Evolutionary conservation across 805 yeast species (phyloP), one percentile per base, ranked within the genome.

Genomic region (Limtongia smithiae): DNA sequence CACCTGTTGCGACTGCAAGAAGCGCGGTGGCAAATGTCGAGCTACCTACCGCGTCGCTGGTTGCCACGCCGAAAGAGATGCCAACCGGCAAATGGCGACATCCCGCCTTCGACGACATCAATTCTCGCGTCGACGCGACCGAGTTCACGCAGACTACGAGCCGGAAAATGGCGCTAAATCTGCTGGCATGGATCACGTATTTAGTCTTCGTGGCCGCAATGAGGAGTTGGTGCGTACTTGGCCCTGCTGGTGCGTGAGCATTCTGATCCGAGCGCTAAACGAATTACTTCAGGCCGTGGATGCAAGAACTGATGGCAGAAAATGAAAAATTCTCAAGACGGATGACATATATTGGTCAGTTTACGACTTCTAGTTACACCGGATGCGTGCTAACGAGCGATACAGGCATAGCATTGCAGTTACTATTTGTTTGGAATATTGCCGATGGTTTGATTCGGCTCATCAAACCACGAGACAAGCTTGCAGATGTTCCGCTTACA

Each of bases 1-100:
- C 43, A 7, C 14, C 18, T 4, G 15, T 37, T 8, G 18, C 41
- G 7, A n/a, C 22, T 9, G 33, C 32, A 9, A 8, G 32, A 27
- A 33, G 17, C 22, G 21, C 34, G 35, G n/a, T 22, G 31, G 8
- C 43, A 3, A 12, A 7, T 21, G 22, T 32, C 14, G 44, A 36
- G 9, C 25, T 25, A 14, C 50, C 50, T 4, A 52, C 53, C 15
- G 48, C 48, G 7, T 34, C 52, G 36, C 30, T 34, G 21, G 46
- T 51, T 2, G 46, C 39, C 18, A 44, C 56, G n/a, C 52, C 55
- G 20, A 18, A 14, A 3, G 50, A 48, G 11, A 31, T 44, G 4
- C 62, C 62, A 9, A 59, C 47, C 5, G 62, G 62, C 9, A 31
- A 37, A 51, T 59, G 62, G 62, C 44, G 57, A 15, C 62, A 59